A percentile compares a stretch with the other conserved stretches of the same genome.
Evolutionary conservation across 257 asterid species (phyloP).

Genomic region (Solanum sejunctum): DNA sequence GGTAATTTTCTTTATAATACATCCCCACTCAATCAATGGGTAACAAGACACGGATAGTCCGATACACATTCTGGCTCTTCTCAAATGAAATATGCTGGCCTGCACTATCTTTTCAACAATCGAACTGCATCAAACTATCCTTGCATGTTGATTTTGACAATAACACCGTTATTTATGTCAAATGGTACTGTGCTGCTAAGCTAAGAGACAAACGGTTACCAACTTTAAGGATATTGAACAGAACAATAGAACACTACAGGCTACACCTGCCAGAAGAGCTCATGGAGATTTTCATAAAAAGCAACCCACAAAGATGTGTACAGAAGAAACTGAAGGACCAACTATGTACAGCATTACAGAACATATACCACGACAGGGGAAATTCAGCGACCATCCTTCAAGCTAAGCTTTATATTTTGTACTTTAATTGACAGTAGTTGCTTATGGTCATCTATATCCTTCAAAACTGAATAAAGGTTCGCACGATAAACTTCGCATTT

Average conservation of each 20-base stretch:
- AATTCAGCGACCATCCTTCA: conserved; percentile 47
- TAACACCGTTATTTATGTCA: background rate
- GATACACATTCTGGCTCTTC: background rate
- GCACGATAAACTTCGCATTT: conserved; percentile 74
- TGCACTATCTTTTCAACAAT: background rate
- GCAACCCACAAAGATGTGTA: background rate
- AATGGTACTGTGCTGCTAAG: background rate
- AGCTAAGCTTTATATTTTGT: conserved; percentile 58
- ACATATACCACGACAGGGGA: conserved; percentile 2
- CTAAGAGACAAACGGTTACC: background rate
- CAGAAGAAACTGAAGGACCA: background rate
- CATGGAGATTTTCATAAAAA: background rate
- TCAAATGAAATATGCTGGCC: background rate
- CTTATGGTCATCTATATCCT: conserved; percentile 86
- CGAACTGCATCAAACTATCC: background rate
- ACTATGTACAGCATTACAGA: background rate
- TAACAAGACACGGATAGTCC: too few species aligned
- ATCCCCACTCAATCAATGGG: too few species aligned
- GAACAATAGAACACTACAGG: background rate
- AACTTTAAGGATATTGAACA: background rate
- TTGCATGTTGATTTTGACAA: background rate
- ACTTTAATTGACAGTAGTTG: conserved; percentile 68
- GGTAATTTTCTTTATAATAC: too few species aligned
- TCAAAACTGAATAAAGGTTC: conserved; percentile 66
- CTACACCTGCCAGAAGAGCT: background rate